Evolutionary conservation across 2,329 filamentous ascomycete genomes (phyloP).

Genomic region (Calonectria henricotiae): DNA sequence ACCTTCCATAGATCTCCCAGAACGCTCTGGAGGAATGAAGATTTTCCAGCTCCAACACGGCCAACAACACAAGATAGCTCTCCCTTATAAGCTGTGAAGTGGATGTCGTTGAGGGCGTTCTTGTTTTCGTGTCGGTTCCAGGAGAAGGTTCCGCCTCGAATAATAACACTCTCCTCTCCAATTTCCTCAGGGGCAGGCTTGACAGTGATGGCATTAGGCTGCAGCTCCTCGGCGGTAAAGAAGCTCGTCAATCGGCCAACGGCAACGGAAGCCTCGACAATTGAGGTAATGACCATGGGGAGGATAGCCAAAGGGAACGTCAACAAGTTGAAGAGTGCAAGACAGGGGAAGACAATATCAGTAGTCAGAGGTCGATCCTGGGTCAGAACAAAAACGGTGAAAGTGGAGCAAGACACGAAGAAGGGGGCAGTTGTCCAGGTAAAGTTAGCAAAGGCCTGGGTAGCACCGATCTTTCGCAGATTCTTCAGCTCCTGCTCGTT

Average conservation of each 20-base stretch:
- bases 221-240: conserved; percentile 90
- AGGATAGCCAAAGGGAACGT: conserved; percentile 95
- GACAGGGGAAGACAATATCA: conserved; percentile 94
- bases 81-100: conserved; percentile 91
- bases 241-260: conserved; percentile 89
- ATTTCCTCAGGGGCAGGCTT: conserved; percentile 80
- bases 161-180: conserved; percentile 89
- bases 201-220: conserved; percentile 83
- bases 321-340: conserved; percentile 94
- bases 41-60: conserved; percentile 95
- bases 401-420: conserved; percentile 96
- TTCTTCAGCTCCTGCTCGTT: conserved; percentile 98
- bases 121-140: conserved; percentile 89
- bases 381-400: conserved; percentile 93
- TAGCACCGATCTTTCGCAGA: conserved; percentile 93
- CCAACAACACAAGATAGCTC: conserved; percentile 95
- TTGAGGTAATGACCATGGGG: conserved; percentile 97
- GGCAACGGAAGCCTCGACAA: conserved; percentile 96
- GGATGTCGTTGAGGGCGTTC: conserved; percentile 84
- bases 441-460: conserved; percentile 95
- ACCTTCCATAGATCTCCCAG: conserved; percentile 94
- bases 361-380: conserved; percentile 87
- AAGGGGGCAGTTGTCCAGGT: conserved; percentile 99
- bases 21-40: conserved; percentile 89
- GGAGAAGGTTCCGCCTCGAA: conserved; percentile 90